phyloP scores from a whole-genome alignment of 441 rosid species.

The Corymbia citriodora region DNA sequence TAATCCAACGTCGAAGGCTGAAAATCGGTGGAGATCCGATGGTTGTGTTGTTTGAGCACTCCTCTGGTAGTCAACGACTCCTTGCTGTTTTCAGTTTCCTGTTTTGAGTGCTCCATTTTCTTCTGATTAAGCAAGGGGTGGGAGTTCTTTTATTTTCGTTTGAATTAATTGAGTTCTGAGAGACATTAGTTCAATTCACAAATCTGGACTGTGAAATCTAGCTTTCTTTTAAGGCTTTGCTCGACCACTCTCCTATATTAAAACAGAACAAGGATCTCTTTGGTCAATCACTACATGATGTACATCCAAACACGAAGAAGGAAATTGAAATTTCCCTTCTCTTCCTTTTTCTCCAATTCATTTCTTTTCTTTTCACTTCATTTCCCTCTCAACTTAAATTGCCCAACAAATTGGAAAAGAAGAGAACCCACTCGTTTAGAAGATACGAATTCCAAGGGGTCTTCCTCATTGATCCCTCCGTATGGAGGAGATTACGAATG shows the following conservation, averaged over 20 bases:
- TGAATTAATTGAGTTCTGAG: background rate
- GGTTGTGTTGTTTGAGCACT: too few species aligned
- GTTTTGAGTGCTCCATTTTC: background rate
- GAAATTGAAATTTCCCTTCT: background rate
- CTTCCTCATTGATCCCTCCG: background rate
- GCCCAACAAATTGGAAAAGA: background rate
- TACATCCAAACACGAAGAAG: background rate
- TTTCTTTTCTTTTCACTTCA: background rate
- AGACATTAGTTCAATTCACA: background rate
- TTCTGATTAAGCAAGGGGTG: background rate
- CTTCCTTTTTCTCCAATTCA: background rate
- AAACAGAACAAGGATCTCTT: background rate
- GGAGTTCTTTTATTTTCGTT: background rate
- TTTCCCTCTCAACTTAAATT: background rate
- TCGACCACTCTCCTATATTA: background rate
- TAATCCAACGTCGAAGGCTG: too few species aligned
- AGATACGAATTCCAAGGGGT: rapidly evolving
- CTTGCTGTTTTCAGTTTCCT: background rate
- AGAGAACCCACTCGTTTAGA: rapidly evolving
- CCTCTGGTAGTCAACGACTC: too few species aligned
- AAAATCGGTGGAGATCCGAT: too few species aligned
- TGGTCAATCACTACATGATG: background rate
- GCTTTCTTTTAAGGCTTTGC: background rate
- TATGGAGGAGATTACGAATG: background rate
- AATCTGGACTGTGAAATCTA: background rate